Evolutionary conservation across 495 filamentous ascomycete species (phyloP).

Genomic region (Xylaria longipes): DNA sequence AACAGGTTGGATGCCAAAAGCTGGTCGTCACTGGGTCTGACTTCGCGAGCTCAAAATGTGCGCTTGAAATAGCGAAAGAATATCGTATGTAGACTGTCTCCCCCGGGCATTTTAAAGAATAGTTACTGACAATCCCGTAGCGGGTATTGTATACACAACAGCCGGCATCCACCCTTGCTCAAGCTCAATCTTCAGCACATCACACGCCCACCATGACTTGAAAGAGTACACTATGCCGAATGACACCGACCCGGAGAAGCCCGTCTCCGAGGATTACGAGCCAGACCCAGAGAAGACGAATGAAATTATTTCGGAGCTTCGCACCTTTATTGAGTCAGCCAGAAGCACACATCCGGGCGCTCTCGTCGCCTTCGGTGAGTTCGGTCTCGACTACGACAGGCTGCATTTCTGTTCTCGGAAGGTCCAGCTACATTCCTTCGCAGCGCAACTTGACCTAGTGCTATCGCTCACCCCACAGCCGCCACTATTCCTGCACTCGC

Average conservation of each 20-base stretch:
- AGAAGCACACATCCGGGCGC: slow-evolving; percentile 55
- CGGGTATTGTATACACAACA: slow-evolving; percentile 83
- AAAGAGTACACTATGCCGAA: slow-evolving; percentile 50
- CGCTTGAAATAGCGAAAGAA: slow-evolving; percentile 72
- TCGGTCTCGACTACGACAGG: slow-evolving; percentile 95
- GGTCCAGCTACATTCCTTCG: slow-evolving; percentile 84
- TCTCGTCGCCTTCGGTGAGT: slow-evolving; percentile 86
- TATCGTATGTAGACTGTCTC: slow-evolving; percentile 63
- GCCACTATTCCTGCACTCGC: slow-evolving; percentile 88
- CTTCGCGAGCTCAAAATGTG: slow-evolving; percentile 75
- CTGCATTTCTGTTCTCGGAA: slow-evolving; percentile 78
- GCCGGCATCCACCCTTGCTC: slow-evolving; percentile 93
- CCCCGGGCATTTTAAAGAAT: not conserved
- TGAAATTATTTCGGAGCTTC: slow-evolving; percentile 64
- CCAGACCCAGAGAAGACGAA: slow-evolving; percentile 44
- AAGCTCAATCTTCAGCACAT: slow-evolving; percentile 68
- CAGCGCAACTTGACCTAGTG: slow-evolving; percentile 77
- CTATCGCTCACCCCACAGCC: slow-evolving; percentile 69
- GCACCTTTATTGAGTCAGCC: slow-evolving; percentile 53
- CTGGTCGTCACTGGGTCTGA: slow-evolving; percentile 95
- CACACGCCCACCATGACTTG: slow-evolving; percentile 57
- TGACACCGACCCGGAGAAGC: slow-evolving; percentile 47
- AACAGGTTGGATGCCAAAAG: slow-evolving; percentile 78
- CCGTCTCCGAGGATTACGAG: slow-evolving; percentile 48
- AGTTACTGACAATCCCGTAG: slow-evolving; percentile 39